Conservation (phyloP, 805 yeast genomes). For the Wickerhamiella sorbophila region DNA sequence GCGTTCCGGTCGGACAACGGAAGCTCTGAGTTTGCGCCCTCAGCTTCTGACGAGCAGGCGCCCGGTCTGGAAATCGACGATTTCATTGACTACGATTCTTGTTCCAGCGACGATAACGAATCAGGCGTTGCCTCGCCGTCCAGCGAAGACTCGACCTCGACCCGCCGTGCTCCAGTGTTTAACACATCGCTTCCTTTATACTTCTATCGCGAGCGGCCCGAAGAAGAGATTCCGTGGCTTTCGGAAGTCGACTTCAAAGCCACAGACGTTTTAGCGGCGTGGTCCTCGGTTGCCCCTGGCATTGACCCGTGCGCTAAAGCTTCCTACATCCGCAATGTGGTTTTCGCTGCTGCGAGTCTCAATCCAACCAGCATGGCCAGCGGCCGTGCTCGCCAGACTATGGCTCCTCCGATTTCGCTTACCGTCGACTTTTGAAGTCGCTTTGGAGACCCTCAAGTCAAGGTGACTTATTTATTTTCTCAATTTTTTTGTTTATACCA, state of each 20-base stretch:
- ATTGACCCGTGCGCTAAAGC: constrained; percentile 10
- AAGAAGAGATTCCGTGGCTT: constrained; percentile 11
- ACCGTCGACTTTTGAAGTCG: not conserved
- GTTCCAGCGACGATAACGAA: constrained; percentile 10
- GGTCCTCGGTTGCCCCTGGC: constrained; percentile 18
- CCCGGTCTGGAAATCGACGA: constrained; percentile 13
- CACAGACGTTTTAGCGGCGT: constrained; percentile 17
- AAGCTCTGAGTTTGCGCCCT: not conserved
- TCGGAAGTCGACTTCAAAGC: constrained; percentile 17
- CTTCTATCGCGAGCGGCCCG: constrained; percentile 9
- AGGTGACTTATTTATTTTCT: not conserved
- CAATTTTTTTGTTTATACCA: not conserved
- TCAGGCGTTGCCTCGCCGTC: constrained; percentile 1
- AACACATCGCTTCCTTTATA: constrained; percentile 2
- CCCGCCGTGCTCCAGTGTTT: not conserved
- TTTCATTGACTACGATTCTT: constrained; percentile 17
- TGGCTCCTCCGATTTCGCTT: constrained; percentile 11
- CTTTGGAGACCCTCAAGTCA: not conserved
- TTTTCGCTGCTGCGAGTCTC: constrained; percentile 19
- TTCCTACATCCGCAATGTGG: constrained; percentile 17
- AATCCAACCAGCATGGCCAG: constrained; percentile 20
- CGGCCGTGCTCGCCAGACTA: constrained; percentile 23
- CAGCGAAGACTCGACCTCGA: not conserved
- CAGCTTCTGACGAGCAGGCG: not conserved
- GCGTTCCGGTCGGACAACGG: not conserved